Percentiles rank a stretch among this genome's conserved stretches.
These are phyloP conservation scores for Claviceps arundinis DNA, from an alignment of 2,329 filamentous ascomycete genomes.

Conservation along the genomic window DNA sequence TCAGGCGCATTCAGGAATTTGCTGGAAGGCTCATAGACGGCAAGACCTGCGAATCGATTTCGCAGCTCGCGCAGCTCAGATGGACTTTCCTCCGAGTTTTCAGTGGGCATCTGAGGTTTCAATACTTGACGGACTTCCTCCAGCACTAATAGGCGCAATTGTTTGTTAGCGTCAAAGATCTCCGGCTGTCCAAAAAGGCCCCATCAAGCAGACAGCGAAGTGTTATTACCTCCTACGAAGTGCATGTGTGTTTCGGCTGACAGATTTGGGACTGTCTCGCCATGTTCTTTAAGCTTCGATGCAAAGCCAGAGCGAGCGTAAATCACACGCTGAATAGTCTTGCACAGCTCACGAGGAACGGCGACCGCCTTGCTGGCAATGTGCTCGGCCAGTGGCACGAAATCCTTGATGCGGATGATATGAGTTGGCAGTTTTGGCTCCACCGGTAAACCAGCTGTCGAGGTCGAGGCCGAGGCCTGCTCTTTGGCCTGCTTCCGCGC, in stretches of 20 bases:
- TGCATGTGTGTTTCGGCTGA: constrained; percentile 11
- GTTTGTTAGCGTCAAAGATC: background rate
- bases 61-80: constrained; percentile 1
- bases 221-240: constrained; percentile 12
- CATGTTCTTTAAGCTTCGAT: constrained; percentile 7
- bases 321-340: constrained; percentile 25
- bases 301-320: constrained; percentile 18
- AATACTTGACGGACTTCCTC: constrained; percentile 21
- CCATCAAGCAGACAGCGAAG: constrained; percentile 14
- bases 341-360: constrained; percentile 17
- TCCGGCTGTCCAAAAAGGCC: background rate
- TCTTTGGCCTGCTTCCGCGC: background rate
- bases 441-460: background rate
- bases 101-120: constrained; percentile 8
- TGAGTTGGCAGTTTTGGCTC: constrained; percentile 12
- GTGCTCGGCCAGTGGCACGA: constrained; percentile 21
- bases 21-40: constrained; percentile 24
- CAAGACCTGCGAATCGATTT: constrained; percentile 23
- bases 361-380: constrained; percentile 7
- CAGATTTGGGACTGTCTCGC: constrained; percentile 5
- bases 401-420: constrained; percentile 24
- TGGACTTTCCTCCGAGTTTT: background rate
- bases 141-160: constrained; percentile 14
- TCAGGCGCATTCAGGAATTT: constrained; percentile 21
- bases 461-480: background rate